Evolutionary conservation across 352 stramenopile species (phyloP).

Genomic region (Globisporangium yorkense): DNA sequence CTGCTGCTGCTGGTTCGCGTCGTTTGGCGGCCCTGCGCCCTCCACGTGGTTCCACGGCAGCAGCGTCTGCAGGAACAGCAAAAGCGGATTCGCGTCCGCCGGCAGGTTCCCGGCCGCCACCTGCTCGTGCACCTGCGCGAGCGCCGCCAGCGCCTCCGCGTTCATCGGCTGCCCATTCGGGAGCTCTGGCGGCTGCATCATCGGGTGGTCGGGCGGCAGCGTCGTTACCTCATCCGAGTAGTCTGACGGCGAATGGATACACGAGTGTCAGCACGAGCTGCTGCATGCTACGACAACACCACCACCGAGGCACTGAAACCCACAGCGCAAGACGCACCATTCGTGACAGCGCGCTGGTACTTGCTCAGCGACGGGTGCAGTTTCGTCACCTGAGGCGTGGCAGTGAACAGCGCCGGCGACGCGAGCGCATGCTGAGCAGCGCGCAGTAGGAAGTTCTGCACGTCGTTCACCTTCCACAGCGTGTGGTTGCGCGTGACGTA

Average conservation of each 20-base stretch:
- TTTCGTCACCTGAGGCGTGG: constrained; percentile 50
- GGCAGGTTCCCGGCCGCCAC: constrained; percentile 64
- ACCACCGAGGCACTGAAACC: no score
- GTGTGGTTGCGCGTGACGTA: constrained; percentile 75
- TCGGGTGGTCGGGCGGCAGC: constrained; percentile 74
- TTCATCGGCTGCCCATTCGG: constrained; percentile 60
- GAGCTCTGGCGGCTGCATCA: constrained; percentile 67
- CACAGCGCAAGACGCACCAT: constrained; percentile 24
- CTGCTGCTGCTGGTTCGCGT: background rate
- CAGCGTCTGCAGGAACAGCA: constrained; percentile 82
- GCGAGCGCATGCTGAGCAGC: constrained; percentile 60
- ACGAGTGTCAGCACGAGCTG: background rate
- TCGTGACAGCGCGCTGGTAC: constrained; percentile 58
- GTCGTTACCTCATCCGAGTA: constrained; percentile 87
- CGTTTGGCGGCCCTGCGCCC: constrained; percentile 23
- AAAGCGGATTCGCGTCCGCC: constrained; percentile 71
- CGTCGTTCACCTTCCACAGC: constrained; percentile 81
- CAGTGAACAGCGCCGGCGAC: constrained; percentile 37
- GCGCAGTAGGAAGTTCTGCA: constrained; percentile 60
- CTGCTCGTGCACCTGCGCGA: constrained; percentile 57
- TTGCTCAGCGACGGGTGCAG: constrained; percentile 58
- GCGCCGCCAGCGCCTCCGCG: constrained; percentile 39
- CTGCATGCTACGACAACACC: background rate
- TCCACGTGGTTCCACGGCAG: constrained; percentile 83
- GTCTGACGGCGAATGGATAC: constrained; percentile 24